A percentile compares a stretch with the other conserved stretches of the same genome.
These are phyloP conservation scores for Camelina sativa DNA, from an alignment of 345 rosid genomes.

Conservation along the genomic window DNA sequence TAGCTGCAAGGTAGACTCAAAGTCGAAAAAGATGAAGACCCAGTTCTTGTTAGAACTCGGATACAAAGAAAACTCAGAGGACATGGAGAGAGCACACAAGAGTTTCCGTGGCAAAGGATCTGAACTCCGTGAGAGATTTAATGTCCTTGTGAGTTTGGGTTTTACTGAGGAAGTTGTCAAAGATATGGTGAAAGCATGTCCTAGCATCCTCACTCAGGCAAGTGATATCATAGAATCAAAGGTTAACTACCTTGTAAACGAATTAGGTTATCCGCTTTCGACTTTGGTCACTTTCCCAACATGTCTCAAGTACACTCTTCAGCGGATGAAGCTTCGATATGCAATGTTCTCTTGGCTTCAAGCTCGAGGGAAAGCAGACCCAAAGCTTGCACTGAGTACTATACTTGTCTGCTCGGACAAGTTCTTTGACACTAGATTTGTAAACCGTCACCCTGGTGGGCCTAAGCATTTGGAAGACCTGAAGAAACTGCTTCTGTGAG, in stretches of 20 bases:
- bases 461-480: slow-evolving; percentile 59
- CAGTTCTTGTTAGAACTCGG: slow-evolving; percentile 67
- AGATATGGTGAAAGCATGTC: slow-evolving; percentile 62
- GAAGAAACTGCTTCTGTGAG: slow-evolving; percentile 42
- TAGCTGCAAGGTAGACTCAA: slow-evolving; percentile 31
- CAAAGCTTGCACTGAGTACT: slow-evolving; percentile 52
- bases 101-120: slow-evolving; percentile 65
- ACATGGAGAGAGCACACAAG: slow-evolving; percentile 56
- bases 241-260: slow-evolving; percentile 57
- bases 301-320: slow-evolving; percentile 54
- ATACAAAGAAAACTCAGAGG: slow-evolving; percentile 47
- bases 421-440: slow-evolving; percentile 46
- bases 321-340: slow-evolving; percentile 62
- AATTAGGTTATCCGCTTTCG: slow-evolving; percentile 63
- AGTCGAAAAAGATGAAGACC: slow-evolving; percentile 52
- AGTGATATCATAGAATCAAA: slow-evolving; percentile 57
- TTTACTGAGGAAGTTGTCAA: slow-evolving; percentile 56
- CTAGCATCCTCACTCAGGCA: slow-evolving; percentile 61
- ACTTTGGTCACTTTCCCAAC: slow-evolving; percentile 60
- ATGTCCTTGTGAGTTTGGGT: slow-evolving; percentile 63
- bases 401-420: slow-evolving; percentile 54
- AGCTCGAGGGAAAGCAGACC: slow-evolving; percentile 48
- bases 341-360: slow-evolving; percentile 74
- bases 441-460: slow-evolving; percentile 64
- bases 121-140: slow-evolving; percentile 71